Evolutionary conservation across 2,329 filamentous ascomycete genomes (phyloP).

Genomic region (Colletotrichum trifolii): DNA sequence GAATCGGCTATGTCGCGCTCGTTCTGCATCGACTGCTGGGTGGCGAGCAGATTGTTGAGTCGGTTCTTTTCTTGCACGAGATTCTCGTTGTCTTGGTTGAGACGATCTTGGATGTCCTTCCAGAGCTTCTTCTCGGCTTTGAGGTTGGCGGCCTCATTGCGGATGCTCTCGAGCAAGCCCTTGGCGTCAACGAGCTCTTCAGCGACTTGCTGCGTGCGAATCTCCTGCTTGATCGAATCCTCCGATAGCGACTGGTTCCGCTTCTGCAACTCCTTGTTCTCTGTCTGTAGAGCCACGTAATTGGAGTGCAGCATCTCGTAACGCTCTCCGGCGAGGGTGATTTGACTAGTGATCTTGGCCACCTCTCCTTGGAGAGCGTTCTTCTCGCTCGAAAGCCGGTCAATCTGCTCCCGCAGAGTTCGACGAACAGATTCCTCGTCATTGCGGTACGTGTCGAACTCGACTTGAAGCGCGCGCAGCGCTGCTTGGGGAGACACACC

Average conservation of each 20-base stretch:
- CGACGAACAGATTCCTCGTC: slow-evolving; percentile 85
- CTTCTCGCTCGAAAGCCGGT: slow-evolving; percentile 84
- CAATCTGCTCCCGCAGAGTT: slow-evolving; percentile 85
- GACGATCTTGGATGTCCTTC: slow-evolving; percentile 90
- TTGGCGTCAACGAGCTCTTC: slow-evolving; percentile 92
- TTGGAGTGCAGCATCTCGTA: slow-evolving; percentile 92
- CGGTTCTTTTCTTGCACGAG: slow-evolving; percentile 86
- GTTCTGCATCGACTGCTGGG: slow-evolving; percentile 89
- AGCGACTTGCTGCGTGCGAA: slow-evolving; percentile 89
- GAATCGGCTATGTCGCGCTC: slow-evolving; percentile 88
- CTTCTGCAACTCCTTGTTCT: slow-evolving; percentile 89
- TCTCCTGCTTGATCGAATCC: slow-evolving; percentile 87
- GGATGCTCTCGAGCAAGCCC: slow-evolving; percentile 84
- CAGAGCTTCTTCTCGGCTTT: slow-evolving; percentile 95
- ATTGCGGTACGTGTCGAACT: slow-evolving; percentile 90
- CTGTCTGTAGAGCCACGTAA: slow-evolving; percentile 82
- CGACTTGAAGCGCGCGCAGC: slow-evolving; percentile 86
- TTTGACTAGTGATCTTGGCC: slow-evolving; percentile 81
- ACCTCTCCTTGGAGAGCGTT: slow-evolving; percentile 84
- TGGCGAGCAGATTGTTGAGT: slow-evolving; percentile 83
- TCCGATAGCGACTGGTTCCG: slow-evolving; percentile 82
- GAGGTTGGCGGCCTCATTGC: slow-evolving; percentile 90
- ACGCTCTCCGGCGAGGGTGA: slow-evolving; percentile 83
- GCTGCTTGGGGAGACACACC: slow-evolving; percentile 70
- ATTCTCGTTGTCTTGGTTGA: slow-evolving; percentile 88